Evolutionary conservation across 345 rosid genomes (phyloP).

Genomic region (Arabis hirsuta): DNA sequence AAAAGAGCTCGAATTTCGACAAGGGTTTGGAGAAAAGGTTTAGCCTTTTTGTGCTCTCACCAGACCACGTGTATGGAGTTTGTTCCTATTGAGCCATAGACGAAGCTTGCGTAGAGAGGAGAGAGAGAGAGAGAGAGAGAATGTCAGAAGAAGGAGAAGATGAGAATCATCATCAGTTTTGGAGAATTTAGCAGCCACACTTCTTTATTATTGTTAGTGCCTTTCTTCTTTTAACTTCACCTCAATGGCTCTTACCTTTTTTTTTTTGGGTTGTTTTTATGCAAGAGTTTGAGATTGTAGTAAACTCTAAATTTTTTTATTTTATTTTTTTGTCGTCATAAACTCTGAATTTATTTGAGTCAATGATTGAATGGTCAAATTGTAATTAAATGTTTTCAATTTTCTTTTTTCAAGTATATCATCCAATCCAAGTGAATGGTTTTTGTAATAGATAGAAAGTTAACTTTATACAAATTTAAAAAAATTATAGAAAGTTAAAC

Average conservation of each 20-base stretch:
- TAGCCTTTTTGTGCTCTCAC: slow-evolving; percentile 27
- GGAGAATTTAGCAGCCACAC: slow-evolving; percentile 41
- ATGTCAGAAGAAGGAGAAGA: slow-evolving; percentile 27
- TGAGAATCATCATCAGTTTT: slow-evolving; percentile 14
- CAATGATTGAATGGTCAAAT: no score
- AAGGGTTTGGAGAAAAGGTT: slow-evolving; percentile 22
- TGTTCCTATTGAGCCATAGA: slow-evolving; percentile 1
- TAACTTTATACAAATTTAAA: no score
- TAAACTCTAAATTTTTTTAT: no score
- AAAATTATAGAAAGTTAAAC: no score
- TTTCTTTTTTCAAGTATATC: no score
- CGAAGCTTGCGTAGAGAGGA: slow-evolving; percentile 6
- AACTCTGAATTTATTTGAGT: no score
- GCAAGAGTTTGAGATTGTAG: no score
- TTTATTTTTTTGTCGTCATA: no score
- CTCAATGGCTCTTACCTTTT: background rate
- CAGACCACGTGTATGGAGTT: slow-evolving; percentile 25
- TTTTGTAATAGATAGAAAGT: no score
- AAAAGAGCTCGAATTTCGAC: slow-evolving; percentile 31
- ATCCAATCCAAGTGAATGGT: no score
- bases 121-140: slow-evolving; percentile 19
- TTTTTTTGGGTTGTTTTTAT: no score
- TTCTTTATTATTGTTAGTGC: slow-evolving; percentile 5
- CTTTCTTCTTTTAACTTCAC: slow-evolving; percentile 21
- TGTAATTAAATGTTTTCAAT: no score